Percentiles rank a stretch among this genome's conserved stretches.
Evolutionary conservation across 495 filamentous ascomycete genomes (phyloP).

Genomic region (Letharia columbiana): DNA sequence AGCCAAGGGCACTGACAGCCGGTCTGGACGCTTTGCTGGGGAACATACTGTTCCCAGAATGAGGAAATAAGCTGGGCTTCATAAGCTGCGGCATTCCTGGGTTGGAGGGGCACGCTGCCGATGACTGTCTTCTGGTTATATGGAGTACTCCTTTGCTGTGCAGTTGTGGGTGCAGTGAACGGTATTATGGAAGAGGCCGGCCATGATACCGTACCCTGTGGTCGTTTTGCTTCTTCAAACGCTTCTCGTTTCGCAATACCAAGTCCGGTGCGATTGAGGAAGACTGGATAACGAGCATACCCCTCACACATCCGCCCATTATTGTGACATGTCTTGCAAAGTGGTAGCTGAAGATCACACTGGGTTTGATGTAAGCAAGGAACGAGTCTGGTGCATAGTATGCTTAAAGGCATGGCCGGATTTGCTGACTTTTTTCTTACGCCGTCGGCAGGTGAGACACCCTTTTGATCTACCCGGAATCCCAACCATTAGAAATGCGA

Average conservation of each 20-base stretch:
- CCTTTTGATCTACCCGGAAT: background rate
- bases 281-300: background rate
- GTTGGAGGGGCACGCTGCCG: background rate
- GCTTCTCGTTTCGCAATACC: background rate
- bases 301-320: background rate
- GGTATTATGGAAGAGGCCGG: background rate
- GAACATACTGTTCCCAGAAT: background rate
- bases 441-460: background rate
- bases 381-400: background rate
- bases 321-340: background rate
- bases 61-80: conserved; percentile 1
- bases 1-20: background rate
- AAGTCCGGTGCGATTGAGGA: background rate
- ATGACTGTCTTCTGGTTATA: background rate
- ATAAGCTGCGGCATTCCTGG: background rate
- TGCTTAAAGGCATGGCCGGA: background rate
- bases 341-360: background rate
- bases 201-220: background rate
- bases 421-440: background rate
- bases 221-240: background rate
- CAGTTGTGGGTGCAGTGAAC: background rate
- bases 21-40: background rate
- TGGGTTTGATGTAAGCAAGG: background rate
- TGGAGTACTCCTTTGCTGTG: background rate
- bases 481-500: background rate